Base-by-base conservation (phyloP, 192 early-diverging fungal genomes). In the Diversispora epigaea region DNA sequence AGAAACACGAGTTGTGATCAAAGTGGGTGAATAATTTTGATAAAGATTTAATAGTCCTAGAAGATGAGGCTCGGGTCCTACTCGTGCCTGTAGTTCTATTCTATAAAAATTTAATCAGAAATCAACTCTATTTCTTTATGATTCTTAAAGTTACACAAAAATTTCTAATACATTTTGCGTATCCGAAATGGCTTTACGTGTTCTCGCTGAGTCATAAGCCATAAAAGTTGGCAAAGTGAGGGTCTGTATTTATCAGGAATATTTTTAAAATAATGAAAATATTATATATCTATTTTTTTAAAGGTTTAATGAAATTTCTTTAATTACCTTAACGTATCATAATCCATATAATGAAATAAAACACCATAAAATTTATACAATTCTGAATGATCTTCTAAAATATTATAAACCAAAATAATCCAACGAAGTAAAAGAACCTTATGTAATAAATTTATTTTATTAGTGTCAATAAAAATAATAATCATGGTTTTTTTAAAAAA, bases 171-270 rank as follows among this genome's bases (percentile, higher is more conserved):
- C 82, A 88, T 70, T 78, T 83, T 80, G 22, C 85, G 68, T 47
- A 86, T 82, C 69, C 87, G 77, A 63, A 82, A 87, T 12, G 82
- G 73, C 63, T 82, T 86, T 3, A 86, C 87, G 64, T 85, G 81
- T 44, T 81, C 80, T 12, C 82, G 67, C 25, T 75, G 77, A 22
- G 88, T 87, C 74, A 89, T 63, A 17, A 78, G 81, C 47, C 84
- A 85, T 14, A 87, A 76, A 4, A 89, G 70, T 52, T 86, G 86
- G 49, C 83, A 85, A 0, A 85, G 44, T 5, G 71, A 58, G 4
- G 83, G 76, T 49, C 87, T 85, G 80, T 44, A 21, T 57, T 15
- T 17, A 57, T n/a, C 14, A 2, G 5, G 25, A 15, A 39, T 21
- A 4, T 32, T 32, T 0, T 32, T 32, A 32, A 32, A 32, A 32